Conservation (phyloP, 805 yeast genomes). For the Lipomyces starkeyi region DNA sequence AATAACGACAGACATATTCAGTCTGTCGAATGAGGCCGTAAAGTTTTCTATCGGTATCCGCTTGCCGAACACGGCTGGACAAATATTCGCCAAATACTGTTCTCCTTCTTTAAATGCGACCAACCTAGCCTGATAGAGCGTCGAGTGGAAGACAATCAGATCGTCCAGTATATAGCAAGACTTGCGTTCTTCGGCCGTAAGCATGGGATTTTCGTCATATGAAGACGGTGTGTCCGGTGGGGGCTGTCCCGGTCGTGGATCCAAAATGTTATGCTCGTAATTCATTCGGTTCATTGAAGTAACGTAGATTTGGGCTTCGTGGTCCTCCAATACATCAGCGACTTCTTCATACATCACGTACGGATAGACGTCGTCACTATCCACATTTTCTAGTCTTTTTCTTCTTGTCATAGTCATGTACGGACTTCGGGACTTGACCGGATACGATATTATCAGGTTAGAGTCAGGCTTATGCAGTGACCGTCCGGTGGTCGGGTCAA, state of each 20-base stretch:
- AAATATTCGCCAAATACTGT: slow-evolving; percentile 22
- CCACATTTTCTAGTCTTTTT: not conserved
- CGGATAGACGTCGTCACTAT: slow-evolving; percentile 7
- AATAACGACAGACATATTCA: slow-evolving; percentile 23
- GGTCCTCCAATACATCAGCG: slow-evolving; percentile 12
- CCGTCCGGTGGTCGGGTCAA: not conserved
- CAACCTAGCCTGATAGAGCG: slow-evolving; percentile 29
- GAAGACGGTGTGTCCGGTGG: slow-evolving; percentile 17
- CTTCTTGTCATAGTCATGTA: slow-evolving; percentile 17
- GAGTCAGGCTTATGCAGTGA: slow-evolving; percentile 7
- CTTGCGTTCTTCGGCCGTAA: slow-evolving; percentile 10
- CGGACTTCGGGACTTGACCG: slow-evolving; percentile 29
- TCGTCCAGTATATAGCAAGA: slow-evolving; percentile 13
- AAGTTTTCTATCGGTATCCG: slow-evolving; percentile 25
- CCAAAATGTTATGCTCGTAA: not conserved
- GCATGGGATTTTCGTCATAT: slow-evolving; percentile 10
- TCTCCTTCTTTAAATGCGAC: slow-evolving; percentile 20
- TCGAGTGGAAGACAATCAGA: slow-evolving; percentile 23
- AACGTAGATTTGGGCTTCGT: slow-evolving; percentile 17
- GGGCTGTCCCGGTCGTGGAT: not conserved
- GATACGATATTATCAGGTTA: slow-evolving; percentile 17
- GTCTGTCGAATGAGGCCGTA: slow-evolving; percentile 26
- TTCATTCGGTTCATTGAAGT: slow-evolving; percentile 4
- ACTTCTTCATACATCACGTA: slow-evolving; percentile 18
- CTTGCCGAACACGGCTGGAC: slow-evolving; percentile 34